Evolutionary conservation across 1,284 basidiomycete genomes (phyloP).

Genomic region (Ganoderma resinaceum): DNA sequence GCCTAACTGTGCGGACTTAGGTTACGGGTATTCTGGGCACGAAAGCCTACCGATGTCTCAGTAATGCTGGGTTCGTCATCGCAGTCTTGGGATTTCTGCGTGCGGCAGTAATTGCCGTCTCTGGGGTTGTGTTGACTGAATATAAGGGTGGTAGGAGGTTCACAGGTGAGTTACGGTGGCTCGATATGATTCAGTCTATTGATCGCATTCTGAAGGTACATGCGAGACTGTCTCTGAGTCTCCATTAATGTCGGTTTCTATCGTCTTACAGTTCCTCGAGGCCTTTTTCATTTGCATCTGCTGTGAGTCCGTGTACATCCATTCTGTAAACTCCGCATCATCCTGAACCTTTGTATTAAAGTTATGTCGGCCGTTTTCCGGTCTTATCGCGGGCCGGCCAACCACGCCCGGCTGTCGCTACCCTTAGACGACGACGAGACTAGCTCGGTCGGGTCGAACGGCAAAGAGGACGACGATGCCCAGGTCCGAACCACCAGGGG

Average conservation of each 20-base stretch:
- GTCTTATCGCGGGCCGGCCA: conserved; percentile 56
- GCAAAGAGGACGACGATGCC: conserved; percentile 39
- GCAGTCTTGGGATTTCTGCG: conserved; percentile 50
- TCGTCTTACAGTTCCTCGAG: conserved; percentile 59
- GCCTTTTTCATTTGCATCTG: conserved; percentile 65
- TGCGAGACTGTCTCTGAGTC: conserved; percentile 28
- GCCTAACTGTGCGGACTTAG: conserved; percentile 42
- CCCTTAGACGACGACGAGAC: conserved; percentile 41
- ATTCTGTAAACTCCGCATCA: not conserved
- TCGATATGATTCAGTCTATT: not conserved
- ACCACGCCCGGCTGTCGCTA: conserved; percentile 64
- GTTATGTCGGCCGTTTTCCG: conserved; percentile 66
- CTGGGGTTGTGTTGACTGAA: conserved; percentile 50
- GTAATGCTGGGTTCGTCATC: conserved; percentile 60
- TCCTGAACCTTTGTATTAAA: conserved; percentile 34
- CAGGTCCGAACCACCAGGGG: conserved; percentile 40
- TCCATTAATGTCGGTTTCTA: conserved; percentile 51
- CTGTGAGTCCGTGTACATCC: conserved; percentile 50
- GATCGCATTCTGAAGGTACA: conserved; percentile 27
- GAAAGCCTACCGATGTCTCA: conserved; percentile 72
- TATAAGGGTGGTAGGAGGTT: conserved; percentile 50
- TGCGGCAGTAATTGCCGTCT: conserved; percentile 47
- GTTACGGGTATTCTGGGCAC: conserved; percentile 68
- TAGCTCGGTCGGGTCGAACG: conserved; percentile 38
- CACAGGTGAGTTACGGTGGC: conserved; percentile 46